Evolutionary conservation across 1,284 basidiomycete genomes (phyloP).

Genomic region (Neolentinus lepideus): DNA sequence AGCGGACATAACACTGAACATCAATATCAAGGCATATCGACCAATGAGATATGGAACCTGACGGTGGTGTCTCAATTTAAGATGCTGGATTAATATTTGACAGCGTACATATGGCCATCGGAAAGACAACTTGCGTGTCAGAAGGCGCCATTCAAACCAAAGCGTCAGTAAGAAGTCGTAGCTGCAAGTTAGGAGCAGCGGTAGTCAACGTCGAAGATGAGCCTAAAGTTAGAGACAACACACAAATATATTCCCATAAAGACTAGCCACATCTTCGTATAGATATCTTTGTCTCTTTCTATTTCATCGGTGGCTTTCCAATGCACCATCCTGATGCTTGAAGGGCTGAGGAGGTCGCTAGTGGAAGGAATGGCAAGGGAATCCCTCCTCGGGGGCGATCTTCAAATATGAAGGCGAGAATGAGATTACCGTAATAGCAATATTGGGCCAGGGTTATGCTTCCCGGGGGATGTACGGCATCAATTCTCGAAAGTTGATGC

Average conservation of each 20-base stretch:
- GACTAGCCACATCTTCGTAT: neutral
- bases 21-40: neutral
- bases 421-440: neutral
- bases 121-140: neutral
- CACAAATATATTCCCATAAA: neutral
- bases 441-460: neutral
- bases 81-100: neutral
- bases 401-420: neutral
- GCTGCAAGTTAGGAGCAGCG: neutral
- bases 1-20: neutral
- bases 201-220: neutral
- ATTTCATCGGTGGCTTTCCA: neutral
- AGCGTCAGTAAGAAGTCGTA: neutral
- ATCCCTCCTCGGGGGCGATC: neutral
- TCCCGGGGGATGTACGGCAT: neutral
- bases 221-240: neutral
- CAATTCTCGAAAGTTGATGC: neutral
- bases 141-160: neutral
- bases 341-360: neutral
- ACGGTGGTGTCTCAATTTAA: too few relatives aligned
- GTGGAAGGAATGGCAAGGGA: neutral
- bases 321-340: neutral
- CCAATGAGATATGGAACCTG: neutral
- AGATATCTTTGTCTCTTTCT: neutral
- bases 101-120: neutral